Conservation (phyloP, 768 basidiomycete genomes). For the Agaricus bisporus region DNA sequence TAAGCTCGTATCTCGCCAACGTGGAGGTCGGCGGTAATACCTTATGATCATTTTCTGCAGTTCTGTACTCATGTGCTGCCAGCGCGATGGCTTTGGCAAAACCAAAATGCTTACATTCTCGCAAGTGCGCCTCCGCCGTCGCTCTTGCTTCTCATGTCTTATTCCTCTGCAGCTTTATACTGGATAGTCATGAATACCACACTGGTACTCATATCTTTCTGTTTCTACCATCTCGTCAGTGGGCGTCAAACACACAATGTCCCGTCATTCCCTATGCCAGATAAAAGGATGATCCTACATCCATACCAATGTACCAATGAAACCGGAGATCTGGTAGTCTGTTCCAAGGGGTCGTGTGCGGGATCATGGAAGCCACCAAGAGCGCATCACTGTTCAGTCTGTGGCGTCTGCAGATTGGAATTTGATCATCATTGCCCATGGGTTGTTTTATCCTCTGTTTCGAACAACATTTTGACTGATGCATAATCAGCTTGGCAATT, state of each 20-base stretch:
- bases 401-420: constrained; percentile 36
- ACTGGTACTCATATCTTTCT: constrained; percentile 18
- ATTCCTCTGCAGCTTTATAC: constrained; percentile 23
- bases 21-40: constrained; percentile 26
- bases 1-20: constrained; percentile 27
- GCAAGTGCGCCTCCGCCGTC: constrained; percentile 17
- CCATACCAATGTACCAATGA: constrained; percentile 33
- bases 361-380: constrained; percentile 38
- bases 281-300: constrained; percentile 24
- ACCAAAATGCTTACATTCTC: constrained; percentile 13
- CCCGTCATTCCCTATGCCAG: constrained; percentile 24
- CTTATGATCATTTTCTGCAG: background rate
- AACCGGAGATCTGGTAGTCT: constrained; percentile 27
- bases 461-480: background rate
- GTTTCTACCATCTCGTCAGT: constrained; percentile 28
- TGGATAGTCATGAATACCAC: constrained; percentile 20
- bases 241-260: constrained; percentile 29
- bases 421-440: constrained; percentile 46
- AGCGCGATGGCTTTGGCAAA: constrained; percentile 27
- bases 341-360: constrained; percentile 27
- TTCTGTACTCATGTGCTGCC: background rate
- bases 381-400: constrained; percentile 38
- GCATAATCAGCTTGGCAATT: constrained; percentile 31
- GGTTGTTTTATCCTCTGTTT: constrained; percentile 20
- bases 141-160: background rate